Conservation (phyloP, 192 early-diverging fungal genomes). For the Umbelopsis isabellina region DNA sequence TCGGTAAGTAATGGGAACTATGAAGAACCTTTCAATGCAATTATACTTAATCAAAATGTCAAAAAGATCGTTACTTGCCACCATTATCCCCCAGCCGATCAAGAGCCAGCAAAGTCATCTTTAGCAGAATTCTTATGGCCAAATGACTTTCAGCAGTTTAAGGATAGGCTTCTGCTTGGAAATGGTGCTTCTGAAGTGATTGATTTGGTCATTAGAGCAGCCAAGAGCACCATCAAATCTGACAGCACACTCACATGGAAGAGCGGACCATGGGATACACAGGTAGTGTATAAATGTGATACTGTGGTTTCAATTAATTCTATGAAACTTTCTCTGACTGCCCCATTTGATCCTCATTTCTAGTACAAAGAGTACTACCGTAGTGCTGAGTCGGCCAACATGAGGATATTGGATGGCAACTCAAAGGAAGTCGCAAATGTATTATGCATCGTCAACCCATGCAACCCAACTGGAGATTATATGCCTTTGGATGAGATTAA, state of each 20-base stretch:
- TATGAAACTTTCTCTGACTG: background rate
- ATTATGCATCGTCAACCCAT: constrained; percentile 88
- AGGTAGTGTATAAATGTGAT: constrained; percentile 40
- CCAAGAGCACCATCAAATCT: constrained; percentile 31
- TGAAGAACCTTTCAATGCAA: background rate
- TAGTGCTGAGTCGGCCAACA: constrained; percentile 76
- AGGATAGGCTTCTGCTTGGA: constrained; percentile 74
- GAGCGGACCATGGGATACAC: constrained; percentile 79
- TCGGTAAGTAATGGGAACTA: constrained; percentile 52
- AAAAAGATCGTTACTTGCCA: constrained; percentile 64
- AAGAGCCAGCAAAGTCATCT: constrained; percentile 86
- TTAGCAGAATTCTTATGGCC: constrained; percentile 85
- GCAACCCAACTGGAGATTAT: constrained; percentile 91
- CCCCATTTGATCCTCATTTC: background rate
- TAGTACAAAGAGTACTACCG: constrained; percentile 92
- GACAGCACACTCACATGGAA: constrained; percentile 76
- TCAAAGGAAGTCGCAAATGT: constrained; percentile 66
- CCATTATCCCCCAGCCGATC: constrained; percentile 91
- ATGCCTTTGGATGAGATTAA: constrained; percentile 74
- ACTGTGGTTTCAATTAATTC: background rate
- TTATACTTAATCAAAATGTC: background rate
- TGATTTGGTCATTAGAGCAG: constrained; percentile 82
- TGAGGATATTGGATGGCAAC: constrained; percentile 62
- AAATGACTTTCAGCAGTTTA: constrained; percentile 52
- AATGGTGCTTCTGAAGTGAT: constrained; percentile 93